These are phyloP conservation scores for Alternaria alternata DNA, from an alignment of 2,329 filamentous ascomycete genomes.

Conservation along the genomic window DNA sequence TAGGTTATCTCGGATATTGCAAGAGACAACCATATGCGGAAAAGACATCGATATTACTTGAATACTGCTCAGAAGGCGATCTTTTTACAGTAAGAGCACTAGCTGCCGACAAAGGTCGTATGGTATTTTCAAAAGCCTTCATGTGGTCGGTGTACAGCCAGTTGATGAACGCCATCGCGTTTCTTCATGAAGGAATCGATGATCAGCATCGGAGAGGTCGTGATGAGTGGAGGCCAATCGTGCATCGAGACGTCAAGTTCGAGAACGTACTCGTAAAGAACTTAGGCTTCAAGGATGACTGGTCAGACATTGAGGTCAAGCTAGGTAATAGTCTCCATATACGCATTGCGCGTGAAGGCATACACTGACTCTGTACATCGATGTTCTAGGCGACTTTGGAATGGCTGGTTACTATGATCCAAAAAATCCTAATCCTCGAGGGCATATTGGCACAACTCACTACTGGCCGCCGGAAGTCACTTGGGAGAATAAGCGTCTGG, in stretches of 20 bases:
- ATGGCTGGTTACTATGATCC: slow-evolving; percentile 66
- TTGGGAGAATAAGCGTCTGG: slow-evolving; percentile 21
- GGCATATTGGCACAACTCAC: slow-evolving; percentile 19
- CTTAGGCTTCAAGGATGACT: slow-evolving; percentile 18
- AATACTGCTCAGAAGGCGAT: slow-evolving; percentile 25
- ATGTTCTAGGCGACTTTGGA: slow-evolving; percentile 67
- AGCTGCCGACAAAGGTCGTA: background rate
- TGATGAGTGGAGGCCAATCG: slow-evolving; percentile 79
- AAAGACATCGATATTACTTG: slow-evolving; percentile 18
- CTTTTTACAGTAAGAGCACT: slow-evolving; percentile 13
- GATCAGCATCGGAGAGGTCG: background rate
- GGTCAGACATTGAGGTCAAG: slow-evolving; percentile 59
- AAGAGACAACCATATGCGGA: background rate
- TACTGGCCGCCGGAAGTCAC: slow-evolving; percentile 34
- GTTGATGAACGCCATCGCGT: slow-evolving; percentile 24
- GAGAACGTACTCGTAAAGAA: slow-evolving; percentile 80
- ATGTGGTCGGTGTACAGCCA: slow-evolving; percentile 30
- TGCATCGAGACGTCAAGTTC: slow-evolving; percentile 94
- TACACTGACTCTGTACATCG: background rate
- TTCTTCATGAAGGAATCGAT: slow-evolving; percentile 32
- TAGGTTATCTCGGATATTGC: slow-evolving; percentile 16
- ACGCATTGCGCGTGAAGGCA: background rate
- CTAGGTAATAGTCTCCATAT: slow-evolving; percentile 50
- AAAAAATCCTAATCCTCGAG: background rate
- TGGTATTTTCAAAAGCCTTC: slow-evolving; percentile 18